Base-by-base conservation (phyloP, 352 stramenopile species). In the Phytophthora hibernalis region DNA sequence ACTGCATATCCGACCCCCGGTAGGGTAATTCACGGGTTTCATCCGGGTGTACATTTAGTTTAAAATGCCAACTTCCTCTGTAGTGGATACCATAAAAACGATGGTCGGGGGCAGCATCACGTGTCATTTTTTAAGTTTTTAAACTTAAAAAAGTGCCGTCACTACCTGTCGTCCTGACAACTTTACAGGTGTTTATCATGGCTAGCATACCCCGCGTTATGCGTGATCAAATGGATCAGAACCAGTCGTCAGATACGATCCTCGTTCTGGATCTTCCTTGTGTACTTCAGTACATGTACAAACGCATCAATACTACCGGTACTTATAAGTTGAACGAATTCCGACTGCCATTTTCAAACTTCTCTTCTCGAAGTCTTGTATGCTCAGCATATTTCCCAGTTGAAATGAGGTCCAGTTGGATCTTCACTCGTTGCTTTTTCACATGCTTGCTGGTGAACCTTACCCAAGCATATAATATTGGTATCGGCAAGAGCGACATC, bases 401-500 rank as follows among this genome's bases (percentile, higher is more conserved):
- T 38, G 33, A 38, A 43, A 43, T 43, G 37, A 18, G 2, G 13
- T 43, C 37, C 1, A 43, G 1, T 18, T 43, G 37, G 37, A 20
- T 43, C 37, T 21, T 20, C 37, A 20, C 37, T 9, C 16, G 20
- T 18, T 43, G 37, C 37, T 4, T 43, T 18, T 3, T 43, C 37
- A 9, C 37, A 43, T 43, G 13, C 13, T 43, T 43, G 15, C 15
- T 43, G 37, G 37, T 4, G 13, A 13, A 8, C 5, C 37, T 10
- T 43, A 3, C 13, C 37, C 5, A 13, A 16, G 37, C 37, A 20
- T 47, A 47, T 18, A 47, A 47, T 7, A 47, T 47, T 15, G 40
- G 40, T 15, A 20, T 47, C 40, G 40, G 40, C 40, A 47, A 47
- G 40, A 47, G 40, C 40, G 40, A 47, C 40, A 47, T 47, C 40